Evolutionary conservation across 306 rosid genomes (phyloP).

Genomic region (Quercus glauca): DNA sequence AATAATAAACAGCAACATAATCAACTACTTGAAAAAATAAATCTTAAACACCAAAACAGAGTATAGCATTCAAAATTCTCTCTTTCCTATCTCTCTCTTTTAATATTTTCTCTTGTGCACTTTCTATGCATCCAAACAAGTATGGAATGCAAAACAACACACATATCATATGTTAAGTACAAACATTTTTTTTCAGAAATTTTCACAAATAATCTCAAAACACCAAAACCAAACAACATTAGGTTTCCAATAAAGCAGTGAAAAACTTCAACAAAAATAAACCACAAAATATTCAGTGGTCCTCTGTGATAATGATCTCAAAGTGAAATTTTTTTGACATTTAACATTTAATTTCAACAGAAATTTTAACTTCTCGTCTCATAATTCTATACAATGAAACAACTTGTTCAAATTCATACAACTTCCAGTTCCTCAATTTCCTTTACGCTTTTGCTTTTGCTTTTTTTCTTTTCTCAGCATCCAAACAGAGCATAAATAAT

Average conservation of each 20-base stretch:
- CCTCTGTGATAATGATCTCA: background rate
- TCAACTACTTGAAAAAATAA: slow-evolving; percentile 5
- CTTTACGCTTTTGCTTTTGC: background rate
- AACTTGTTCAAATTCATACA: background rate
- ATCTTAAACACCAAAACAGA: slow-evolving; percentile 3
- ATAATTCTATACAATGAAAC: background rate
- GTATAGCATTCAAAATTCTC: background rate
- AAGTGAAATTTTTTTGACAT: background rate
- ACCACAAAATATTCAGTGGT: background rate
- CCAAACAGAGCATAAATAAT: background rate
- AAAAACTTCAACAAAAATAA: background rate
- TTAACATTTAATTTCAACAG: background rate
- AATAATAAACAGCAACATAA: slow-evolving; percentile 14
- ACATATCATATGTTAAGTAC: background rate
- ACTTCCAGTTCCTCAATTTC: background rate
- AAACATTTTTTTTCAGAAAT: background rate
- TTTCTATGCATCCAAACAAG: background rate
- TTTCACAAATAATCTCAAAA: background rate
- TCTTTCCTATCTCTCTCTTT: background rate
- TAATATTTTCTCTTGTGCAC: background rate
- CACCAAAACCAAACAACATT: background rate
- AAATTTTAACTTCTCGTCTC: background rate
- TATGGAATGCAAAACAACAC: background rate
- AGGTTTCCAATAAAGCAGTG: background rate
- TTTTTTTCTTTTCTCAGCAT: background rate